These are phyloP conservation scores for Microstegium vimineum DNA, from an alignment of 176 grass and related monocot genomes.

Conservation along the genomic window DNA sequence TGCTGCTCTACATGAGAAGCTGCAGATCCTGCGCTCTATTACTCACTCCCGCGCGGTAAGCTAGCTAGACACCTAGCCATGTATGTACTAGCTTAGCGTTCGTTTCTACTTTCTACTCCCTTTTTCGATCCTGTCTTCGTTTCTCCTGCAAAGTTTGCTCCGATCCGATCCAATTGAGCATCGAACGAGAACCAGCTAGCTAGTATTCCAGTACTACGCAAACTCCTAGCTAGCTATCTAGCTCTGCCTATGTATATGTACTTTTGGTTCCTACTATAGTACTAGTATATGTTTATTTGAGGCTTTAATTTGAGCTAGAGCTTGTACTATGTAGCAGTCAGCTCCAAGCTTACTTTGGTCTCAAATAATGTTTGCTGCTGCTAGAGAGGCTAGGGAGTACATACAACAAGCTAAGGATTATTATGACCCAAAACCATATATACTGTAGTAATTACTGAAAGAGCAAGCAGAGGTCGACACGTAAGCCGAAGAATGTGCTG, in stretches of 20 bases:
- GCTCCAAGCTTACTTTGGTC: too few species aligned
- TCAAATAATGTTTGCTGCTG: background rate
- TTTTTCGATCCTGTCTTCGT: background rate
- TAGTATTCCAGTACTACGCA: too few species aligned
- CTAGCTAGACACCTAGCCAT: background rate
- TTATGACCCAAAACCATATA: background rate
- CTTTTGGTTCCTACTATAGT: background rate
- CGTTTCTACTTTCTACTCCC: background rate
- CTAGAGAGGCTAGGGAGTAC: background rate
- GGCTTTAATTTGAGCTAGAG: background rate
- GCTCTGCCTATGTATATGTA: background rate
- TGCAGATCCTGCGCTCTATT: slow-evolving; percentile 77
- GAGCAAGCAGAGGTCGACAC: background rate
- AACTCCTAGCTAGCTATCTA: background rate
- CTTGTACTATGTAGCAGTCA: background rate
- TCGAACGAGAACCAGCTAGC: too few species aligned
- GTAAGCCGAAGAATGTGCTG: background rate
- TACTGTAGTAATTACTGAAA: background rate
- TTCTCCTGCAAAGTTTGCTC: background rate
- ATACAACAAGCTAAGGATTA: background rate
- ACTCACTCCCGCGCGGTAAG: slow-evolving; percentile 81
- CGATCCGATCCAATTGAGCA: background rate
- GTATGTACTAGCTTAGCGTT: background rate
- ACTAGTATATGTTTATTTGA: background rate
- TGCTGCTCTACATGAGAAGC: slow-evolving; percentile 62